Evolutionary conservation across 2,329 filamentous ascomycete species (phyloP), one percentile per base, ranked within the genome.

Genomic region (Colletotrichum sp.): DNA sequence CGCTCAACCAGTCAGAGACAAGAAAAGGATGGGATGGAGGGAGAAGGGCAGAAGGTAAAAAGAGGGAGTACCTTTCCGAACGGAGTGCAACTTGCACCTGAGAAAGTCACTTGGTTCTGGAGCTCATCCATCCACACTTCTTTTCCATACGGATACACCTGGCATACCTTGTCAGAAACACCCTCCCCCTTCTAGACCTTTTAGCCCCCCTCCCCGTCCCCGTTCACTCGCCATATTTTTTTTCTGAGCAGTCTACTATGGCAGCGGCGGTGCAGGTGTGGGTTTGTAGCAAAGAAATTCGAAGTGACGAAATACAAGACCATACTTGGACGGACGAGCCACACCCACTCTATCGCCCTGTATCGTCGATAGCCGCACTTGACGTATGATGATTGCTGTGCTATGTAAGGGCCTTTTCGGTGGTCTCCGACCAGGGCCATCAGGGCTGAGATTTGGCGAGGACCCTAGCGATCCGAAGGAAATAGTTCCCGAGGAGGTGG

Each of bases 401-500:
- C 59, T 52, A 52, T 52, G 44, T 52, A 52, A 75, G 65, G 49
- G 21, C 44, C 34, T 34, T 57, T 24, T 76, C 65, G 70, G 70
- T 74, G 74, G 70, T 76, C 70, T 74, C 74, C 74, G 74, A 28
- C 44, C 44, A 76, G 65, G 71, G 44, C 59, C 49, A 52, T 74
- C 74, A 76, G 59, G 74, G 71, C 71, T 76, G 74, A 74, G 59
- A 76, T 74, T 76, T 74, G 70, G 65, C 59, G 65, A 76, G 70
- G 70, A 76, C 74, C 71, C 74, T 66, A 74, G 74, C 74, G 65
- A 74, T 62, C 59, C 65, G 71, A 74, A 76, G 66, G 69, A 70
- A 76, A 77, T 77, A 77, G 70, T 55, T 74, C 70, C 74, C 79
- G 82, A 81, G 82, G 82, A 83, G 82, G 82, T 84, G 83, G 80